phyloP scores from a whole-genome alignment of 2,329 filamentous ascomycete genomes.

The Aspergillus calidoustus region DNA sequence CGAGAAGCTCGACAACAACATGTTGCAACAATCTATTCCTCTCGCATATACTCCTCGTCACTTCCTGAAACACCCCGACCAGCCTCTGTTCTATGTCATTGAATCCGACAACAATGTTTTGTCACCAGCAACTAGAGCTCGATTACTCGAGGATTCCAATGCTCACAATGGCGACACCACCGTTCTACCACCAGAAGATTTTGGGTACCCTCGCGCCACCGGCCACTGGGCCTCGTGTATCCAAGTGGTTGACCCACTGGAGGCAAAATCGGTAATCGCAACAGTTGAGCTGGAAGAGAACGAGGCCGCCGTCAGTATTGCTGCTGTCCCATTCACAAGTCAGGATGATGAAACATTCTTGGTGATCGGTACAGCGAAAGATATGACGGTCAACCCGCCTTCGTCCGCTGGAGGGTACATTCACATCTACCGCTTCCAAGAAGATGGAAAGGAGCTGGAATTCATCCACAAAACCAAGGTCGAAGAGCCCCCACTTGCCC shows the following conservation, averaged over 20 bases:
- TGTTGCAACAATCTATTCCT: constrained; percentile 83
- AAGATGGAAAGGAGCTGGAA: constrained; percentile 84
- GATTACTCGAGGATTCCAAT: constrained; percentile 72
- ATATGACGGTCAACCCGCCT: constrained; percentile 78
- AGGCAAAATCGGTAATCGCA: constrained; percentile 72
- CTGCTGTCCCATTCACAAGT: constrained; percentile 82
- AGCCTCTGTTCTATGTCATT: constrained; percentile 90
- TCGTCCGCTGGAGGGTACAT: constrained; percentile 81
- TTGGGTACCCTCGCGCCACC: constrained; percentile 82
- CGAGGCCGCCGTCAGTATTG: constrained; percentile 86
- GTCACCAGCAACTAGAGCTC: constrained; percentile 74
- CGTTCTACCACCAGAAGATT: constrained; percentile 76
- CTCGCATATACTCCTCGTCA: constrained; percentile 89
- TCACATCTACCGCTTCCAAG: constrained; percentile 87
- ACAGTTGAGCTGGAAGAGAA: constrained; percentile 86
- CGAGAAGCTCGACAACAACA: constrained; percentile 81
- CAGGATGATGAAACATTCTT: constrained; percentile 89
- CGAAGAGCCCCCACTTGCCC: constrained; percentile 84
- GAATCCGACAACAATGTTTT: constrained; percentile 93
- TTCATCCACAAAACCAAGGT: constrained; percentile 97
- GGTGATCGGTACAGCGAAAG: constrained; percentile 92
- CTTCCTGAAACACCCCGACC: constrained; percentile 84
- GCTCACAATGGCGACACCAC: constrained; percentile 73
- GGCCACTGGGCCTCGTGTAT: constrained; percentile 97
- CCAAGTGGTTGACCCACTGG: constrained; percentile 82